Percentiles rank a stretch among this genome's conserved stretches.
phyloP scores from a whole-genome alignment of 345 rosid genomes.

The Salix purpurea region DNA sequence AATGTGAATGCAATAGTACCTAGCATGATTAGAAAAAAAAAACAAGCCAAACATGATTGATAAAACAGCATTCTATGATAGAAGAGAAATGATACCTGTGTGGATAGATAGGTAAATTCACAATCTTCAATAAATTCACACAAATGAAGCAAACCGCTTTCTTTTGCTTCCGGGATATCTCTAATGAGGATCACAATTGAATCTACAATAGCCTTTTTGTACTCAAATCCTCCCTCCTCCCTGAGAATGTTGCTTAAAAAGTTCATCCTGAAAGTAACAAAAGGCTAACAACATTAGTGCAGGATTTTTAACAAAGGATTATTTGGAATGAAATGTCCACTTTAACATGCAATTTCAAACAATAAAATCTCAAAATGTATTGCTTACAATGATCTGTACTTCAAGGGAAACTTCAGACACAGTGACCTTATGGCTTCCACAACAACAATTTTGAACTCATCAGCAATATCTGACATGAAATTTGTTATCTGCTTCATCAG shows the following conservation, averaged over 20 bases:
- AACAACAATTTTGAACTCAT: conserved; percentile 97
- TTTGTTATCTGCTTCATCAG: conserved; percentile 97
- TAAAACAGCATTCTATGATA: background rate
- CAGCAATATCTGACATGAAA: conserved; percentile 98
- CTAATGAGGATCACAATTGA: conserved; percentile 94
- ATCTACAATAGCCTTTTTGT: conserved; percentile 94
- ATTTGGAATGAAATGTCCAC: background rate
- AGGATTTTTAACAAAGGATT: background rate
- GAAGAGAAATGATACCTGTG: conserved; percentile 57
- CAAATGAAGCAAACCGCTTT: conserved; percentile 92
- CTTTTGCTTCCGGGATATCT: conserved; percentile 99
- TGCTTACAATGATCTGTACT: conserved; percentile 90
- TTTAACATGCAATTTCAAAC: background rate
- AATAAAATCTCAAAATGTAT: background rate
- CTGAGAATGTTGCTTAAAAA: conserved; percentile 96
- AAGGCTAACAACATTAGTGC: background rate
- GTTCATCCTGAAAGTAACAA: conserved; percentile 74
- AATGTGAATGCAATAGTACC: conserved; percentile 5
- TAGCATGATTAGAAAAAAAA: background rate
- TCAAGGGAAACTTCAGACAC: conserved; percentile 93
- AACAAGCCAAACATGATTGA: background rate
- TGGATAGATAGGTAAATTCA: conserved; percentile 96
- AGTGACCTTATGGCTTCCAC: conserved; percentile 97
- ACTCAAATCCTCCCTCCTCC: conserved; percentile 99
- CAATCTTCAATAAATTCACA: conserved; percentile 99